Conservation (phyloP, 2,329 filamentous ascomycete genomes). For the Ophiostoma sp. region DNA sequence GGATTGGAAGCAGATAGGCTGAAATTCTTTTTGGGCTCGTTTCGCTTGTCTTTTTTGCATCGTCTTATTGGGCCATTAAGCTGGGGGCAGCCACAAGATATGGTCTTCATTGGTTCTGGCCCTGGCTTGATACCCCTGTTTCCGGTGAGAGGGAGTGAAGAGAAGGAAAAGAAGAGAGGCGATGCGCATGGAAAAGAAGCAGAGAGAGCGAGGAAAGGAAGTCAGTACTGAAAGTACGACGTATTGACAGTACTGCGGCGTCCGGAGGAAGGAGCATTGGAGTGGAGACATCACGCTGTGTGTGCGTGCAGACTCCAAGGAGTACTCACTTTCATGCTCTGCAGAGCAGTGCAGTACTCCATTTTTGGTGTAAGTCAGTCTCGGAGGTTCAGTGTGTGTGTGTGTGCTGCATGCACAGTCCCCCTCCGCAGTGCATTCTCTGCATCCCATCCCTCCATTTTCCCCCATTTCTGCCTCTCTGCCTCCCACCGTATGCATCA, state of each 20-base stretch:
- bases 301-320: neutral
- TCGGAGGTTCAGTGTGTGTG: neutral
- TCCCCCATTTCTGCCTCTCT: neutral
- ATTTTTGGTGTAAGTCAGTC: neutral
- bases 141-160: neutral
- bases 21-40: neutral
- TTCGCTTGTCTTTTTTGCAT: neutral
- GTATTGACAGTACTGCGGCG: neutral
- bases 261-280: constrained; percentile 21
- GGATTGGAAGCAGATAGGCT: constrained; percentile 18
- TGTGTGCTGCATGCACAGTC: constrained; percentile 21
- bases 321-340: neutral
- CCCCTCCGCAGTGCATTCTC: neutral
- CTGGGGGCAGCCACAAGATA: neutral
- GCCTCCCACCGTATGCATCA: constrained; percentile 19
- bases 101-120: constrained; percentile 7
- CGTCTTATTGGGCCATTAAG: neutral
- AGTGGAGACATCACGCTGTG: constrained; percentile 26
- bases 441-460: constrained; percentile 1
- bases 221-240: constrained; percentile 2
- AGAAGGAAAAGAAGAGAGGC: neutral
- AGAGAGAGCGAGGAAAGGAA: neutral
- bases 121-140: neutral
- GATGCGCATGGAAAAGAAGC: neutral
- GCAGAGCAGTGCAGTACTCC: neutral